Conservation (phyloP, 345 rosid genomes). For the Litchi chinensis region DNA sequence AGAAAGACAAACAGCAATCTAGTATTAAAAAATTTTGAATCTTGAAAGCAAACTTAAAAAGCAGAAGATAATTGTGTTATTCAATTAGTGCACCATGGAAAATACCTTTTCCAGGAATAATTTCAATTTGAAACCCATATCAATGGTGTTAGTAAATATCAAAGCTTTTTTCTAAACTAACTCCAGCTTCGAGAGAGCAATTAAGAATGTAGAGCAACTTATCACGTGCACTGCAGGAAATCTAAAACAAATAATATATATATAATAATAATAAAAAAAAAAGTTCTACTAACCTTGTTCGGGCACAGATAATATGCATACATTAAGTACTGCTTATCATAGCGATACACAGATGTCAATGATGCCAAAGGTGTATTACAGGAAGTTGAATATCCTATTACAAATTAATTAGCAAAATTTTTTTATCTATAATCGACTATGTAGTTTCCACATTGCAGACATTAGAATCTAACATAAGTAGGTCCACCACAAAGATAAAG, state of each 20-base stretch:
- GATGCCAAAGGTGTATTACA: background rate
- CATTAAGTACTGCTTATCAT: background rate
- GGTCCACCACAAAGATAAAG: background rate
- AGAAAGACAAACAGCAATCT: background rate
- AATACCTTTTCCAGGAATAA: constrained; percentile 84
- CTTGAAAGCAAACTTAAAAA: background rate
- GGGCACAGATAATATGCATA: background rate
- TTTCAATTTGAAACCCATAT: constrained; percentile 82
- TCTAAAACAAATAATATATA: constrained; percentile 37
- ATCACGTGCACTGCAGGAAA: constrained; percentile 67
- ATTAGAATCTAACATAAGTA: background rate
- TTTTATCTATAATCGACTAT: background rate
- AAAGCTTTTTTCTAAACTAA: constrained; percentile 78
- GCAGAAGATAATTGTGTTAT: background rate
- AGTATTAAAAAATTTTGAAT: background rate
- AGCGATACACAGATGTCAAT: background rate
- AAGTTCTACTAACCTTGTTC: background rate
- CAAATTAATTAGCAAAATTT: background rate
- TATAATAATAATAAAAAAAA: background rate
- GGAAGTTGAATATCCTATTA: background rate
- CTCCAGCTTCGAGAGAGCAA: constrained; percentile 81
- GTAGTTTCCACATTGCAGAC: background rate
- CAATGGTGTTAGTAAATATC: constrained; percentile 78
- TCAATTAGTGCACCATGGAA: background rate
- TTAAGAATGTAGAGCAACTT: constrained; percentile 72